Base-by-base conservation (phyloP, 1,284 basidiomycete species). In the Ganoderma multipileum region DNA sequence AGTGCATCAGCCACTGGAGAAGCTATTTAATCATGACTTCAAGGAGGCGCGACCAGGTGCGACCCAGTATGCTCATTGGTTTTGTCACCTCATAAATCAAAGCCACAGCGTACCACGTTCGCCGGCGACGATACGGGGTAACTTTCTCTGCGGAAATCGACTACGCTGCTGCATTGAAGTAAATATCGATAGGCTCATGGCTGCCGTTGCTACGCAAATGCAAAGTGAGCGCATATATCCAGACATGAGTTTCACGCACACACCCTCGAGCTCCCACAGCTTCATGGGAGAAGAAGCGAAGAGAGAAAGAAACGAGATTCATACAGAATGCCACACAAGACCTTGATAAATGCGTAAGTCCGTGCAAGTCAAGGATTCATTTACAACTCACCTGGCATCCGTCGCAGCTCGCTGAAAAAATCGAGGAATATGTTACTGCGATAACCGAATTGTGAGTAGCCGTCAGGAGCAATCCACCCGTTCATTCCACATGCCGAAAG, bases 261-360 rank as follows among this genome's bases (percentile, higher is more conserved):
- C 16, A 52, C 12, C 30, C 20, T 55, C 23, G 23, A 23, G 12
- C 26, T 20, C 38, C 16, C 30, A 14, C 33, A 83, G 83, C 78
- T 39, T 78, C 82, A 4, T 82, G 81, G 81, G 79, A 83, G 67
- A 83, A 81, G 74, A 81, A 82, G 44, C 76, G 76, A 44, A 77
- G 68, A 64, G 81, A 81, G 60, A 81, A 78, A 50, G 79, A 83
- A 65, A 65, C 63, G 36, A 79, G 67, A 68, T 79, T 79, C 63
- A 28, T 83, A 20, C 76, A 75, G 28, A 55, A 64, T 2, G 73
- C 78, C 0, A 77, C 76, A 64, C 66, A 72, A 16, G 77, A 81
- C 38, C 72, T 83, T 20, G 71, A 80, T 42, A 66, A 75, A 72
- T 80, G 78, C 55, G 77, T 78, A 23, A 50, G 75, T 65, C 26